Evolutionary conservation across 257 asterid species (phyloP).

Genomic region (Solanum bulbocastanum): DNA sequence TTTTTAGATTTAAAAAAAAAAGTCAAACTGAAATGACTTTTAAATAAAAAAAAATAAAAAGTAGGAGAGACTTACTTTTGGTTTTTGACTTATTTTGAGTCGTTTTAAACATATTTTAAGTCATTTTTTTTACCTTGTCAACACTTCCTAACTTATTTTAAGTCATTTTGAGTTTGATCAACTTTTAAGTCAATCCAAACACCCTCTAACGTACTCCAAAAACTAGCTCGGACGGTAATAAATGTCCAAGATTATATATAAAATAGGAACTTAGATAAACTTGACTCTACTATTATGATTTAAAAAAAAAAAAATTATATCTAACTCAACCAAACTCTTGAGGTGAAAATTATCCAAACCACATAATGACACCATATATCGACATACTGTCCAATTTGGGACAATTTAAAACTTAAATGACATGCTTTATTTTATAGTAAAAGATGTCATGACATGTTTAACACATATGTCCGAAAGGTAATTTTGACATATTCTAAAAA

Average conservation of each 20-base stretch:
- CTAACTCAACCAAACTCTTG: background rate
- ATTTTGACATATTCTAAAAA: background rate
- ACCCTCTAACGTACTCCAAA: background rate
- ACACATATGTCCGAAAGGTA: background rate
- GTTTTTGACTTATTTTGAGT: too few species aligned
- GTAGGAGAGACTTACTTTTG: too few species aligned
- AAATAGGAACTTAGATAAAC: background rate
- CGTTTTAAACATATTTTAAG: too few species aligned
- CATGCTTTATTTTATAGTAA: background rate
- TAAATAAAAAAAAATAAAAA: too few species aligned
- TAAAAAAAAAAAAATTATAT: too few species aligned
- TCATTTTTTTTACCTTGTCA: too few species aligned
- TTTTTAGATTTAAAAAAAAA: too few species aligned
- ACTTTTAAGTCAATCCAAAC: too few species aligned
- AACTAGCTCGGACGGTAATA: background rate
- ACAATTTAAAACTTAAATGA: background rate
- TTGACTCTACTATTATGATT: background rate
- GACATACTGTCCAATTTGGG: background rate
- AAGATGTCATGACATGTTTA: background rate
- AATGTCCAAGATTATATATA: background rate
- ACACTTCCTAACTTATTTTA: too few species aligned
- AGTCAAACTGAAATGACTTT: too few species aligned
- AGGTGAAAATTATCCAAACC: background rate
- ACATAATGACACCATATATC: background rate
- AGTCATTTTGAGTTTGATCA: too few species aligned